phyloP scores from a whole-genome alignment of 345 rosid genomes.

The Aegle marmelos region DNA sequence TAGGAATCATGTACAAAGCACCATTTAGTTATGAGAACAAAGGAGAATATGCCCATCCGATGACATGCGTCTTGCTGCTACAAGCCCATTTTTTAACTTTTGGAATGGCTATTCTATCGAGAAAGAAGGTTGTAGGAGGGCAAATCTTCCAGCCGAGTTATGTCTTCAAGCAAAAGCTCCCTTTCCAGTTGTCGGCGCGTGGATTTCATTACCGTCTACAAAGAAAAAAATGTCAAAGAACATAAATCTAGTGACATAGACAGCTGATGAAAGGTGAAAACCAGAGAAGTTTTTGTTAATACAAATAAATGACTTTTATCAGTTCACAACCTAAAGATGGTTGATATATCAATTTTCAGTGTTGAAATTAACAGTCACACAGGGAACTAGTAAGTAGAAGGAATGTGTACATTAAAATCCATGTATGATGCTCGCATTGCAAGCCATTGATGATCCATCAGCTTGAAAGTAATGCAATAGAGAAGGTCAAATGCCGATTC shows the following conservation, averaged over 20 bases:
- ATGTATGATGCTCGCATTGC: conserved; percentile 93
- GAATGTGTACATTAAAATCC: conserved; percentile 83
- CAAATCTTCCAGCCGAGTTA: conserved; percentile 69
- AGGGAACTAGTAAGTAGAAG: conserved; percentile 10
- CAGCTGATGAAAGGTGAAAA: not conserved
- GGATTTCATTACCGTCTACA: conserved; percentile 77
- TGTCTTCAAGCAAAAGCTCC: conserved; percentile 78
- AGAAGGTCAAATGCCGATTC: conserved; percentile 94
- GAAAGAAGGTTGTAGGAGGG: conserved; percentile 75
- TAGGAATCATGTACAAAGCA: conserved; percentile 17
- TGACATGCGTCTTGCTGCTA: conserved; percentile 23
- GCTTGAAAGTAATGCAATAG: conserved; percentile 94
- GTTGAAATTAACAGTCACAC: not conserved
- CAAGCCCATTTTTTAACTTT: conserved; percentile 22
- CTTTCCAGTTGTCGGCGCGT: conserved; percentile 88
- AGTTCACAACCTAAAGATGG: not conserved
- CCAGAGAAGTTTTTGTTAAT: not conserved
- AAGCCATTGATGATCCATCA: conserved; percentile 97
- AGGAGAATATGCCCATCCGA: not conserved
- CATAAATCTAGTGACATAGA: not conserved
- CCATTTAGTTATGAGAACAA: conserved; percentile 16
- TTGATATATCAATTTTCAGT: not conserved
- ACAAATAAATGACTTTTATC: not conserved
- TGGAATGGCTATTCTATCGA: conserved; percentile 23
- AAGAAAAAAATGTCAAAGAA: not conserved